Conservation (phyloP, 768 basidiomycete species). For the Termitomyces sp. region DNA sequence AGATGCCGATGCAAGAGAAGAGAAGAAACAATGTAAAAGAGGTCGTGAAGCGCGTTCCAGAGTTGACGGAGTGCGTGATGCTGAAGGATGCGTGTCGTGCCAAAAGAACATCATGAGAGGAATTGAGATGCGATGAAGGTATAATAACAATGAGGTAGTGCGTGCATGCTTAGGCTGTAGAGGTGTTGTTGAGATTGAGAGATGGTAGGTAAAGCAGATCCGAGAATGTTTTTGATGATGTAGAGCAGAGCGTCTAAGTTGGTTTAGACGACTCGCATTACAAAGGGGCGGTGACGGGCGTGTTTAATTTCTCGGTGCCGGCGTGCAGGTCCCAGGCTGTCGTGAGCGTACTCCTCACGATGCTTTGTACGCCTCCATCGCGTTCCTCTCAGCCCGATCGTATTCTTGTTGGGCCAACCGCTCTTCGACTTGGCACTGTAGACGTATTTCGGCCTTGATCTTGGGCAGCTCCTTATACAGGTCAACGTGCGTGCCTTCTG, state of each 20-base stretch:
- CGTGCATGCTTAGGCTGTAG: slow-evolving; percentile 5
- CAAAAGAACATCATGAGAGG: background rate
- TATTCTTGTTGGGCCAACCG: slow-evolving; percentile 13
- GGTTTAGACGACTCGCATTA: slow-evolving; percentile 2
- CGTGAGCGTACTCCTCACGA: slow-evolving; percentile 5
- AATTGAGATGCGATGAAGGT: slow-evolving; percentile 3
- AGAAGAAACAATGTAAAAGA: background rate
- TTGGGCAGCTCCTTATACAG: slow-evolving; percentile 53
- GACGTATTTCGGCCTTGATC: slow-evolving; percentile 52
- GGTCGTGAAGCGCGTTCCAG: background rate
- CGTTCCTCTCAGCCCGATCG: slow-evolving; percentile 2
- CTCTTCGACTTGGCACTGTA: slow-evolving; percentile 30
- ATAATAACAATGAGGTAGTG: slow-evolving; percentile 3
- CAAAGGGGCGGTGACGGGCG: background rate
- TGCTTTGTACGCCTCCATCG: slow-evolving; percentile 10
- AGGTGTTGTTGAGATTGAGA: slow-evolving; percentile 1
- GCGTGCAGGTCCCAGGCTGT: background rate
- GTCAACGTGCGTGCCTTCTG: slow-evolving; percentile 53
- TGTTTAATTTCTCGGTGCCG: background rate
- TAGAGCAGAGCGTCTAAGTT: background rate
- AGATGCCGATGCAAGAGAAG: slow-evolving; percentile 9
- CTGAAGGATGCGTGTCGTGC: background rate
- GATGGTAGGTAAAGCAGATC: slow-evolving; percentile 5
- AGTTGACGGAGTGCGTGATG: background rate
- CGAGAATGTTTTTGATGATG: background rate